Conservation (phyloP, 1,284 basidiomycete species). For the Ceratorhiza oryzae-sativae region DNA sequence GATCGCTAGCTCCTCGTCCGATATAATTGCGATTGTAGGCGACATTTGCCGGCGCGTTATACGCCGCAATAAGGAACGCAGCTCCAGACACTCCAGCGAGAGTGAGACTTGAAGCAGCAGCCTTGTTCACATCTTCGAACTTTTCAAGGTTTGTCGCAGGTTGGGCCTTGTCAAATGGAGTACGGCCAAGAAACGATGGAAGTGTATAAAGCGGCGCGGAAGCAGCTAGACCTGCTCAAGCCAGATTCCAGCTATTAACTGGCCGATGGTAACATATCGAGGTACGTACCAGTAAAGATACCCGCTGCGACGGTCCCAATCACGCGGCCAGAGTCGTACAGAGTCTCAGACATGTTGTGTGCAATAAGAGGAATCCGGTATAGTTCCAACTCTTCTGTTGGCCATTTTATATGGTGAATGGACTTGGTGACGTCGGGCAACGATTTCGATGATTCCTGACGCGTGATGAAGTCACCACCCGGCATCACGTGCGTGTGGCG, state of each 20-base stretch:
- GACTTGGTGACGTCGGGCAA: neutral
- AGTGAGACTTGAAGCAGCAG: conserved; percentile 13
- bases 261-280: neutral
- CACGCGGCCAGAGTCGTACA: conserved; percentile 28
- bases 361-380: neutral
- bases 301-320: conserved; percentile 25
- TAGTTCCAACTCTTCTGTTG: no score
- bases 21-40: conserved; percentile 24
- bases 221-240: conserved; percentile 7
- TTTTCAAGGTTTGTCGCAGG: conserved; percentile 34
- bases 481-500: neutral
- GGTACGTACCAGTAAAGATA: conserved; percentile 26
- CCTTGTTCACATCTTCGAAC: conserved; percentile 34
- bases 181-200: conserved; percentile 22
- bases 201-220: conserved; percentile 31
- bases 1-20: conserved; percentile 19
- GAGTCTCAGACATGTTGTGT: neutral
- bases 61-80: conserved; percentile 31
- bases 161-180: conserved; percentile 14
- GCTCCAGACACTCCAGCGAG: conserved; percentile 23
- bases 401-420: neutral
- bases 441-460: conserved; percentile 1
- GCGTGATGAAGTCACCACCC: neutral
- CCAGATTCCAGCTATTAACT: neutral
- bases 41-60: conserved; percentile 5